Base-by-base conservation (phyloP, 148 eudicot genomes). In the Rhododendron molle region DNA sequence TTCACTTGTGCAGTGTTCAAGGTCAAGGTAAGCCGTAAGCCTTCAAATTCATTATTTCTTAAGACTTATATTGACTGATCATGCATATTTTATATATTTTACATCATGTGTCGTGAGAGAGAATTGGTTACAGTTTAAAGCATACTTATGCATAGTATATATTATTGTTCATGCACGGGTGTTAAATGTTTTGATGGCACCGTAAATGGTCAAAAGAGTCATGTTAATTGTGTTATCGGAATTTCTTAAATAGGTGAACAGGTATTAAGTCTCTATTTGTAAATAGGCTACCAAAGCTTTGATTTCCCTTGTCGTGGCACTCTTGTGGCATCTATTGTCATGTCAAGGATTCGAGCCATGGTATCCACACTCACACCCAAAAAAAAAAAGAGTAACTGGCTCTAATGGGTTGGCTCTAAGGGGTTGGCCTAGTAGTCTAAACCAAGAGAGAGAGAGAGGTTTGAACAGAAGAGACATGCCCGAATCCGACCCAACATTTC, bases 391-490 rank as follows among this genome's bases (percentile, higher is more conserved):
- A 5, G 15, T 65, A n/a, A 7, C 14, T 21, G 11, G 10, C 69
- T n/a, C 28, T 8, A 21, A 23, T 12, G 23, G 12, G 69, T 62
- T 60, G 67, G 26, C 67, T n/a, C 28, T 8, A 21, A 23, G 28
- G 23, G 12, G 69, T 62, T 60, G 67, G 26, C 67, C 26, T 60
- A 1, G 7, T 16, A 8, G 62, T 20, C 8, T 56, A 20, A 56
- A 5, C 7, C 1, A 82, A 85, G 86, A 21, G 76, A 78, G 34
- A 23, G 72, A 76, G 79, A 60, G 58, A 40, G 69, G 84, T 84
- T 84, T 83, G 85, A 62, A 86, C 73, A 81, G 65, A 85, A 83
- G 83, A 73, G 89, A 84, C 88, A 89, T 89, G 76, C 87, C 80
- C 85, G 50, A 50, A 60, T 89, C 58, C 84, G 13, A 18, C 52